Base-by-base conservation (phyloP, 1,284 basidiomycete genomes). In the Meripilus lineatus region DNA sequence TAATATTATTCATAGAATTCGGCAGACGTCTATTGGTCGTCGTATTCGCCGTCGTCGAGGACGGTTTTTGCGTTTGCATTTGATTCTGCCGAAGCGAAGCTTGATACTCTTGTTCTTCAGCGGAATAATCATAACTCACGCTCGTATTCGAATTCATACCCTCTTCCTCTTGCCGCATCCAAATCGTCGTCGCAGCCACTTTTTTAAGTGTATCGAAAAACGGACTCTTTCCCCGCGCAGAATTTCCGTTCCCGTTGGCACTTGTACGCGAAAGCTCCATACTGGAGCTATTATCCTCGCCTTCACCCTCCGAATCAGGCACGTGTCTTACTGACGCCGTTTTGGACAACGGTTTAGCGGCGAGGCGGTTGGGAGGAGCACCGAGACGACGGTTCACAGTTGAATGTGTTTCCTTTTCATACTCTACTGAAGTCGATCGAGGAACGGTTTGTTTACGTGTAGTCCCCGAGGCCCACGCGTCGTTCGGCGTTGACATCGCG, bases 401-500 rank as follows among this genome's bases (percentile, higher is more conserved):
- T 20, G 74, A 70, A 40, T 77, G 74, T 1, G 77, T 70, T 55
- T 83, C 75, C 52, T 74, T 74, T 62, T 88, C 85, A 61, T 84
- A 88, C 57, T 88, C 85, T 47, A 85, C 81, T 4, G 84, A 86
- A 26, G 84, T 83, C 55, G 83, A 83, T 35, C 84, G 74, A 4
- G 83, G 82, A 3, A 82, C 65, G 38, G 63, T 63, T 25, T 64
- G 51, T 49, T 68, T 69, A 8, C 69, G 64, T 37, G 73, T 71
- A n/a, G 73, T 67, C 40, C 72, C 72, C 1, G 83, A 81, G 2
- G 79, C 77, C 84, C 84, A 87, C 0, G 79, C 62, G 39, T 68
- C 66, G 58, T 83, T 83, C 17, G 78, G 74, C 49, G 58, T 63
- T 13, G 54, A 43, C 38, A 44, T 50, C 41, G 20, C 32, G 17